Evolutionary conservation across 2,329 filamentous ascomycete species (phyloP).

Genomic region (Elsinoe australis): DNA sequence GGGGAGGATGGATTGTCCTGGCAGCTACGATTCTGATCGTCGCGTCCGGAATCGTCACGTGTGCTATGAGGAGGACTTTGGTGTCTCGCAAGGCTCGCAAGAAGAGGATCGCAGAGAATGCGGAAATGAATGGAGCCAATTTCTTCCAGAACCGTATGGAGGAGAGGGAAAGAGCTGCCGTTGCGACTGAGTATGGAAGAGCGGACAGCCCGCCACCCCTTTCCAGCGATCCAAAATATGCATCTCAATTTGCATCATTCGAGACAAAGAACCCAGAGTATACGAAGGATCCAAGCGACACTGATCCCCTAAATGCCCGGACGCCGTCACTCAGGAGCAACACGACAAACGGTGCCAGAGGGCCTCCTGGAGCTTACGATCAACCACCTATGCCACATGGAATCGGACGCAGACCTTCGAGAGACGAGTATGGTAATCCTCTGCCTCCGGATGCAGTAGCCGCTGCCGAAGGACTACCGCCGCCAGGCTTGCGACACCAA

Average conservation of each 20-base stretch:
- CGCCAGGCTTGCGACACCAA: conserved; percentile 41
- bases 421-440: conserved; percentile 60
- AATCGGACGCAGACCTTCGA: conserved; percentile 33
- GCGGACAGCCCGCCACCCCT: conserved; percentile 49
- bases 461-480: conserved; percentile 30
- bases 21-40: conserved; percentile 81
- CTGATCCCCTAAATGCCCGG: conserved; percentile 59
- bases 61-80: conserved; percentile 86
- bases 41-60: conserved; percentile 75
- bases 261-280: conserved; percentile 45
- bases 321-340: conserved; percentile 49
- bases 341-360: conserved; percentile 31
- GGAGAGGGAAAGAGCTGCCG: conserved; percentile 33
- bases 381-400: conserved; percentile 34
- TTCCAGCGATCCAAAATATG: conserved; percentile 45
- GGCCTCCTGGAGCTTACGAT: conserved; percentile 34
- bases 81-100: conserved; percentile 89
- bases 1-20: conserved; percentile 90
- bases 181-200: conserved; percentile 28
- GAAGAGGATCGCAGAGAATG: conserved; percentile 84
- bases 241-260: conserved; percentile 53
- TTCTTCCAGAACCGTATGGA: conserved; percentile 55
- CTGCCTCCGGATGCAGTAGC: conserved; percentile 30
- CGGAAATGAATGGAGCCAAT: conserved; percentile 93
- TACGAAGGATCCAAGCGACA: conserved; percentile 49